phyloP scores from a whole-genome alignment of 139 green algal species.

The Coccomyxa sp. region DNA sequence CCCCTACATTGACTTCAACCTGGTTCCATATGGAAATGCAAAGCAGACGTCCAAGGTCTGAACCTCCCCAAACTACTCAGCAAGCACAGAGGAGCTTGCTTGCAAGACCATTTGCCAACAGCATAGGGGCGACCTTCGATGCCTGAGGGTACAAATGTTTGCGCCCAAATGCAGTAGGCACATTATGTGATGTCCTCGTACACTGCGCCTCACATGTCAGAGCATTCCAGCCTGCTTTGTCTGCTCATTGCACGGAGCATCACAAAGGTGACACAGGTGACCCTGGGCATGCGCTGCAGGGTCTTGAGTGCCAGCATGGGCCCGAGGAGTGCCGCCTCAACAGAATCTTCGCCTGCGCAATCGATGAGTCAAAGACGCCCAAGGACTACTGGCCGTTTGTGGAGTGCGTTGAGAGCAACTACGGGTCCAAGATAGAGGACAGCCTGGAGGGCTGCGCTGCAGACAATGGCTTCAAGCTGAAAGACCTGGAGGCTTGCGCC shows the following conservation, averaged over 20 bases:
- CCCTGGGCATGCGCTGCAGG: neutral
- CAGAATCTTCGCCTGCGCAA: slow-evolving; percentile 26
- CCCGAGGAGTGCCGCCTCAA: slow-evolving; percentile 31
- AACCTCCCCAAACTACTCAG: neutral
- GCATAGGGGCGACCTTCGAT: neutral
- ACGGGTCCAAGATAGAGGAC: neutral
- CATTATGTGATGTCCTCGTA: neutral
- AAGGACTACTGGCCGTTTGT: slow-evolving; percentile 23
- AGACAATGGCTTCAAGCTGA: slow-evolving; percentile 5
- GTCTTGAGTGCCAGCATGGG: slow-evolving; percentile 24
- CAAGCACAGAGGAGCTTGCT: neutral
- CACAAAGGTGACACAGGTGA: too few relatives aligned
- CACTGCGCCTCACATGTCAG: too few relatives aligned
- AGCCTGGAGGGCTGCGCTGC: slow-evolving; percentile 17
- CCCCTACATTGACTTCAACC: slow-evolving; percentile 9
- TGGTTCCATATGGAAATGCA: slow-evolving; percentile 13
- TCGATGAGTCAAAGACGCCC: neutral
- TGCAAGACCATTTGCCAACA: neutral
- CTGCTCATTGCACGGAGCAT: too few relatives aligned
- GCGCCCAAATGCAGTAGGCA: neutral
- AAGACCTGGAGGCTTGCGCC: slow-evolving; percentile 16
- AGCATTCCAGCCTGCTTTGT: too few relatives aligned
- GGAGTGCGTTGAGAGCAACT: slow-evolving; percentile 15
- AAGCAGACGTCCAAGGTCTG: slow-evolving; percentile 3
- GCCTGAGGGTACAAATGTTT: neutral